A percentile compares a stretch with the other conserved stretches of the same genome.
Evolutionary conservation across 345 rosid genomes (phyloP).

Genomic region (Lepidium sativum): DNA sequence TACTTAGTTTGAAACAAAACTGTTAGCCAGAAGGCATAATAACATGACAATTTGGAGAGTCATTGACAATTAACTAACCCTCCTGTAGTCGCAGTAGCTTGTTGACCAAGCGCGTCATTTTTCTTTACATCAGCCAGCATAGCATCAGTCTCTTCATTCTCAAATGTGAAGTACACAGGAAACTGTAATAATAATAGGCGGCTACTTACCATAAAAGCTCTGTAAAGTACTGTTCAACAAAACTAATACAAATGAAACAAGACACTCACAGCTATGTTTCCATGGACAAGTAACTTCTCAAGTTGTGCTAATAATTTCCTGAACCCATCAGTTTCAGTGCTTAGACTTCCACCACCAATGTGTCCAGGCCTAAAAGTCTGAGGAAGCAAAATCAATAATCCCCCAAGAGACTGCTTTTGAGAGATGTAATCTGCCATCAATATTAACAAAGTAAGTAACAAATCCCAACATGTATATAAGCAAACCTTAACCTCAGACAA

Average conservation of each 20-base stretch:
- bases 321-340: slow-evolving; percentile 31
- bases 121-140: slow-evolving; percentile 80
- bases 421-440: slow-evolving; percentile 54
- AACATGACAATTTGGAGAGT: not conserved
- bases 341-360: slow-evolving; percentile 19
- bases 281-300: slow-evolving; percentile 64
- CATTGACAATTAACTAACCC: slow-evolving; percentile 47
- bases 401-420: slow-evolving; percentile 66
- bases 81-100: slow-evolving; percentile 92
- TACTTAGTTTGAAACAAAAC: not conserved
- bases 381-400: slow-evolving; percentile 82
- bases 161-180: slow-evolving; percentile 95
- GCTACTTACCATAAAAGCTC: not conserved
- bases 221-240: not conserved
- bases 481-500: not conserved
- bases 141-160: slow-evolving; percentile 68
- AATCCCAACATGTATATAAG: not conserved
- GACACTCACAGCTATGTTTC: slow-evolving; percentile 74
- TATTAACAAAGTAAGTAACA: not conserved
- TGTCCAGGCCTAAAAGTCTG: slow-evolving; percentile 46
- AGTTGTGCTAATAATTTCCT: slow-evolving; percentile 47
- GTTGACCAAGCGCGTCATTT: slow-evolving; percentile 82
- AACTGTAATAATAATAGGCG: slow-evolving; percentile 37
- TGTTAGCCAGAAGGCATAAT: not conserved
- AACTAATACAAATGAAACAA: not conserved